These are phyloP conservation scores for Panus rudis DNA, from an alignment of 768 basidiomycete species.

Conservation along the genomic window DNA sequence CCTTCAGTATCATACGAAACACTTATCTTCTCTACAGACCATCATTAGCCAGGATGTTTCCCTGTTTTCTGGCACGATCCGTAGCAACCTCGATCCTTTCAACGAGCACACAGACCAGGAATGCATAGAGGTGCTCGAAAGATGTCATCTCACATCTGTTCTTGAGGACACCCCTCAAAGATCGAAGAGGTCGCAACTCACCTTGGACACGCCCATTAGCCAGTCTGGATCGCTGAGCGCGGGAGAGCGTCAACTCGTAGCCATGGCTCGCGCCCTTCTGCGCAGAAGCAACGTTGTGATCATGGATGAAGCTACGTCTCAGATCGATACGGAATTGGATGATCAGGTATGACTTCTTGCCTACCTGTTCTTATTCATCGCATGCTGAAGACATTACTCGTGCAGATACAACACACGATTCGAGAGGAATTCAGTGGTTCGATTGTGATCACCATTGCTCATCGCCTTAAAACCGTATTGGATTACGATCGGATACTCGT, in stretches of 20 bases:
- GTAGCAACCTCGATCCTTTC: conserved; percentile 69
- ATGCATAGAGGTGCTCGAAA: conserved; percentile 56
- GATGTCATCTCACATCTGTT: conserved; percentile 51
- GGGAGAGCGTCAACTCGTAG: conserved; percentile 72
- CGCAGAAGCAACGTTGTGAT: conserved; percentile 61
- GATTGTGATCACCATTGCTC: conserved; percentile 81
- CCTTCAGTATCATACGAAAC: neutral
- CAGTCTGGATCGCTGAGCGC: conserved; percentile 60
- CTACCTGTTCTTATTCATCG: neutral
- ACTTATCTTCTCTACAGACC: conserved; percentile 34
- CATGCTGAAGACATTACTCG: neutral
- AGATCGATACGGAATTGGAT: conserved; percentile 65
- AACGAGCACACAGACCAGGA: conserved; percentile 50
- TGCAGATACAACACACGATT: conserved; percentile 64
- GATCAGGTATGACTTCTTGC: conserved; percentile 41
- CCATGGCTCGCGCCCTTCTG: conserved; percentile 62
- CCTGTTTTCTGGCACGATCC: conserved; percentile 65
- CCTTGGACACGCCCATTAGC: conserved; percentile 57
- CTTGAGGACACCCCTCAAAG: conserved; percentile 21
- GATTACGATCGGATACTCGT: conserved; percentile 72
- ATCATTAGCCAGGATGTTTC: conserved; percentile 73
- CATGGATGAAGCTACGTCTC: conserved; percentile 75
- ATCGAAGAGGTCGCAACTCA: conserved; percentile 10
- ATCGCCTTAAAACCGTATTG: conserved; percentile 69
- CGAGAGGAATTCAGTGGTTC: conserved; percentile 63